Conservation (phyloP, 495 filamentous ascomycete genomes). For the Penicillium subrubescens region DNA sequence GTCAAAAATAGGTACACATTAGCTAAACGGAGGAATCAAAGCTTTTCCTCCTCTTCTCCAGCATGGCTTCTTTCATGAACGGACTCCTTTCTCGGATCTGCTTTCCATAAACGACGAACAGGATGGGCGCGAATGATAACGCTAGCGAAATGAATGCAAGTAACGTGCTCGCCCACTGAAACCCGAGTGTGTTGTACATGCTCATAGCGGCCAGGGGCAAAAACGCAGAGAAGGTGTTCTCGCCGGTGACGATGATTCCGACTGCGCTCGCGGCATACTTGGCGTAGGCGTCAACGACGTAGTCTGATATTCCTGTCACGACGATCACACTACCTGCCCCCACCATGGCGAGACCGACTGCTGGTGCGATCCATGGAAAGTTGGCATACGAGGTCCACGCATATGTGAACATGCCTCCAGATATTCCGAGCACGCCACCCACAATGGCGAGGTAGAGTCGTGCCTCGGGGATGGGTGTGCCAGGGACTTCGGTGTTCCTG, state of each 20-base stretch:
- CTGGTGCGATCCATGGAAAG: constrained; percentile 41
- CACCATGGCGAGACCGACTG: constrained; percentile 41
- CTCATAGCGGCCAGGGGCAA: constrained; percentile 43
- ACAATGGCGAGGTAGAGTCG: constrained; percentile 37
- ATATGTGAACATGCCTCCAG: constrained; percentile 44
- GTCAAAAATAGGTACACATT: neutral
- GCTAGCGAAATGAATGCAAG: constrained; percentile 40
- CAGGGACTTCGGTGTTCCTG: constrained; percentile 34
- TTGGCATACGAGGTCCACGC: constrained; percentile 40
- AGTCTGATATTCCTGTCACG: constrained; percentile 34
- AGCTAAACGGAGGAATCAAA: constrained; percentile 22
- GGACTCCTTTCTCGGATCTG: constrained; percentile 35
- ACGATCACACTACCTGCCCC: constrained; percentile 34
- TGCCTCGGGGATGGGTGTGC: constrained; percentile 40
- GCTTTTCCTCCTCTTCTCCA: constrained; percentile 30
- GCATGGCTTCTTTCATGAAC: constrained; percentile 41
- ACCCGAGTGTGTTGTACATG: constrained; percentile 46
- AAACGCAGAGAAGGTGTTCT: constrained; percentile 41
- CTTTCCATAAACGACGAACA: constrained; percentile 32
- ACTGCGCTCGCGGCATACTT: constrained; percentile 40
- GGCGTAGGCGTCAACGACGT: constrained; percentile 37
- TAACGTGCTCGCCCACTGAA: constrained; percentile 48
- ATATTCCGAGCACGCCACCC: constrained; percentile 33
- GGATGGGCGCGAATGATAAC: constrained; percentile 36
- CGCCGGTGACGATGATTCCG: constrained; percentile 37